Base-by-base conservation (phyloP, 169 alveolate species). In the Eimeria tenella region DNA sequence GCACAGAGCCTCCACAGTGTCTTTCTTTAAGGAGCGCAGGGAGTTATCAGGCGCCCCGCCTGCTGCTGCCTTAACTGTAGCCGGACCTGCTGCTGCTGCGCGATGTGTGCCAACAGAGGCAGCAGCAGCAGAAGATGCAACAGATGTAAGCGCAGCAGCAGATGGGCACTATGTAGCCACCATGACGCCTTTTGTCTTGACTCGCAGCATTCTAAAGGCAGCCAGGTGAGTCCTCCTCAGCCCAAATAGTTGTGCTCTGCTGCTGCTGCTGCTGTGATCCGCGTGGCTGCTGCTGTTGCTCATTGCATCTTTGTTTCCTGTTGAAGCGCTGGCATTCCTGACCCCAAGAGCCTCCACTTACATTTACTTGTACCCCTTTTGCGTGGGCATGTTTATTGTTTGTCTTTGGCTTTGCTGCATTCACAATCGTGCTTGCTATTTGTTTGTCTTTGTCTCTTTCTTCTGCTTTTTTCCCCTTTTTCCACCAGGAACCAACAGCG, bases 101-200 rank as follows among this genome's bases (percentile, higher is more conserved):
- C 50, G 50, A 23, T 21, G 21, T 19, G 79, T 31, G 10, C 50
- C 79, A 68, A 23, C 50, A 5, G 50, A 5, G 3, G 52, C 79
- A 68, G 52, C 79, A 68, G 50, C 79, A 68, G 79, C 50, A 68
- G 79, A 21, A 68, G 79, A 21, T 19, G 52, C 25, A n/a, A 31
- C 79, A 68, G 79, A 68, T n/a, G 49, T 5, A 68, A 17, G 17
- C 10, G 31, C 25, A 68, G 79, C 79, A 68, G 79, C 79, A 23
- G 79, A 23, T n/a, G 79, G 79, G 9, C 17, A n/a, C 13, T 68
- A 68, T 17, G 79, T 68, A 3, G 79, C 79, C 31, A 23, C 79
- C 52, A 68, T 68, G 79, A 19, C 79, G 4, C 79, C 79, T 23
- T 68, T 68, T 23, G 79, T 31, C 79, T 31, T 68, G 21, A 68